Base-by-base conservation (phyloP, 176 grass and related monocot species). In the Juncus inflexus region DNA sequence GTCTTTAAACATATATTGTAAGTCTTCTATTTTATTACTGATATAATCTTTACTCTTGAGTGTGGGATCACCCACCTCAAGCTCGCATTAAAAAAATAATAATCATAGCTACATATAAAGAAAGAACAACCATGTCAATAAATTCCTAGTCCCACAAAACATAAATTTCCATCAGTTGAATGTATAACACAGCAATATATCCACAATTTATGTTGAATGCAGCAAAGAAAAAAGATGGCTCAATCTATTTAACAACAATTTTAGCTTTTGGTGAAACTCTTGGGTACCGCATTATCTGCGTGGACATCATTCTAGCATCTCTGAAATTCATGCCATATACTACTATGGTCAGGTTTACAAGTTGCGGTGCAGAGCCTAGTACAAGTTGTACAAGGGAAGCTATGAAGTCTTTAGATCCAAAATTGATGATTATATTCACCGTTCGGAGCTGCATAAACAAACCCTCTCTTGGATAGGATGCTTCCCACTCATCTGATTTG, bases 261-360 rank as follows among this genome's bases (percentile, higher is more conserved):
- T 69, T 28, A 55, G 43, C 64, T 67, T 67, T 67, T 12, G 40
- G 3, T 50, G 64, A 67, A 41, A 39, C 64, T 39, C 39, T 67
- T 2, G 3, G 37, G 16, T 47, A 67, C 5, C 39, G 4, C 9
- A 67, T 47, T 3, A 67, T 12, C 64, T 16, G 40, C 64, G 13
- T 49, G 64, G 50, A 52, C 3, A 67, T 40, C 42, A 7, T n/a
- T 0, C 8, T 36, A 6, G 13, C 39, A 12, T 16, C 6, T 67
- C 50, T 35, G 64, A 8, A 14, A 2, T 9, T 11, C 15, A 3
- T 13, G 12, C 3, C 6, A 14, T 51, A 1, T 51, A 9, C 45
- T 3, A n/a, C n/a, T n/a, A 15, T 60, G 15, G 0, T 51, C 2
- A 67, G 45, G 50, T 1, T 65, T 65, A 41, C 6, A 8, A 36